Percentiles rank a stretch among this genome's conserved stretches.
Conservation (phyloP, 768 basidiomycete genomes). For the Trametes punicea region DNA sequence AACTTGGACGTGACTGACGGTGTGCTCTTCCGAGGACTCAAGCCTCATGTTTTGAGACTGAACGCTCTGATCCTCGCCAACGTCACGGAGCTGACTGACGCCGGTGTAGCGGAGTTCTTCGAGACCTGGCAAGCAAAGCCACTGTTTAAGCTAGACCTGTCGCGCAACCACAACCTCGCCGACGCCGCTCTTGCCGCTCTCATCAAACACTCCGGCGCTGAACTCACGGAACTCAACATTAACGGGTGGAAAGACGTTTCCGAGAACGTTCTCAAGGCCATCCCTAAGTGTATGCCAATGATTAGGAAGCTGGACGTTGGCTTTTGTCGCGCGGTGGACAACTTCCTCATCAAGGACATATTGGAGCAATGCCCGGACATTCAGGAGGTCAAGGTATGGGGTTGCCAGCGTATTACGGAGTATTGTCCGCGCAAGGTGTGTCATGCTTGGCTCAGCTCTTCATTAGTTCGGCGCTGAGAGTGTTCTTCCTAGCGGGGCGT, state of each 20-base stretch:
- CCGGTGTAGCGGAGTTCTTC: constrained; percentile 71
- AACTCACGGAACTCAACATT: constrained; percentile 61
- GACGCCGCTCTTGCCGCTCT: constrained; percentile 55
- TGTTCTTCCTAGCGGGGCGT: constrained; percentile 7
- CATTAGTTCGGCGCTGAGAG: background rate
- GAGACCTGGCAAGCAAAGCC: constrained; percentile 43
- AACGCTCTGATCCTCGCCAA: constrained; percentile 52
- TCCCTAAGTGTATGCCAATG: constrained; percentile 35
- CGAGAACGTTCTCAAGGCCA: constrained; percentile 40
- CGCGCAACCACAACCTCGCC: constrained; percentile 56
- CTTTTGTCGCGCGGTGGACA: constrained; percentile 80
- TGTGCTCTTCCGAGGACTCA: constrained; percentile 61
- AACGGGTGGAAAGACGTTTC: constrained; percentile 73
- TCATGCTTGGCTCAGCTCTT: background rate
- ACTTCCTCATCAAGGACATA: constrained; percentile 75
- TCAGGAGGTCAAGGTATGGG: constrained; percentile 49
- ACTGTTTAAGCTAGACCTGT: constrained; percentile 53
- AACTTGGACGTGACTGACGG: constrained; percentile 59
- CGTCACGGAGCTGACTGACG: constrained; percentile 63
- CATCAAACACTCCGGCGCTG: constrained; percentile 61
- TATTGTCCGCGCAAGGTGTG: constrained; percentile 49
- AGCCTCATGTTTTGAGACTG: constrained; percentile 44
- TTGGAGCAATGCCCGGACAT: constrained; percentile 45
- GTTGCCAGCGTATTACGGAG: constrained; percentile 48
- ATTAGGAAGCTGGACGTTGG: constrained; percentile 72